These are phyloP conservation scores for Suillus clintonianus DNA, from an alignment of 768 basidiomycete genomes.

Conservation along the genomic window DNA sequence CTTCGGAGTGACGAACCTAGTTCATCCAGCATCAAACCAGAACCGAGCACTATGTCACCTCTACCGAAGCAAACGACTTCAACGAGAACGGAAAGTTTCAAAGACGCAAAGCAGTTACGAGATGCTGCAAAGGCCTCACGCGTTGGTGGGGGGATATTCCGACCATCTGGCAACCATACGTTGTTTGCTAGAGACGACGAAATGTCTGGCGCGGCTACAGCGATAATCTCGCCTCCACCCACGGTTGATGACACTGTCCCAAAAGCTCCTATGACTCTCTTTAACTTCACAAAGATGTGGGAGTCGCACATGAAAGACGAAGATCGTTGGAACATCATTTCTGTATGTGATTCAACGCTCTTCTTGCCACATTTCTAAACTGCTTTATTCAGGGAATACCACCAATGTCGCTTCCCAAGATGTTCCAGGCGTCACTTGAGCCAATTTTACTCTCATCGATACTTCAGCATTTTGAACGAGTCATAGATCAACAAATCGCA, in stretches of 20 bases:
- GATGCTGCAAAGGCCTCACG: conserved; percentile 45
- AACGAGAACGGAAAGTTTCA: conserved; percentile 43
- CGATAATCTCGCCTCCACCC: conserved; percentile 2
- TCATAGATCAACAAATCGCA: conserved; percentile 23
- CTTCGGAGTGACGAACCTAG: background rate
- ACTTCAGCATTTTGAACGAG: conserved; percentile 47
- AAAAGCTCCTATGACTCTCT: conserved; percentile 47
- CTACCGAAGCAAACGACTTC: conserved; percentile 7
- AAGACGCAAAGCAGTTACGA: conserved; percentile 59
- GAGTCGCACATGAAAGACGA: conserved; percentile 38
- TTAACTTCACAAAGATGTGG: conserved; percentile 69
- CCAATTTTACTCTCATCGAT: conserved; percentile 60
- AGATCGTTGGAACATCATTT: conserved; percentile 59
- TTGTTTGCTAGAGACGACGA: conserved; percentile 44
- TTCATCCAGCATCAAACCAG: conserved; percentile 19
- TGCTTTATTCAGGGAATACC: conserved; percentile 48
- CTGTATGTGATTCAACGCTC: conserved; percentile 41
- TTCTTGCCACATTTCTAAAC: background rate
- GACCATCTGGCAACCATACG: conserved; percentile 59
- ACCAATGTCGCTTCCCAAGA: conserved; percentile 52
- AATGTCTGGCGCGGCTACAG: conserved; percentile 5
- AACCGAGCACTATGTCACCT: conserved; percentile 4
- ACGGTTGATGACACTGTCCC: conserved; percentile 4
- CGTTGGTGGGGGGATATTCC: conserved; percentile 75
- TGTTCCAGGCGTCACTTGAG: conserved; percentile 75